Evolutionary conservation across 2,329 filamentous ascomycete species (phyloP).

Genomic region (Hymenoscyphus salicellus): DNA sequence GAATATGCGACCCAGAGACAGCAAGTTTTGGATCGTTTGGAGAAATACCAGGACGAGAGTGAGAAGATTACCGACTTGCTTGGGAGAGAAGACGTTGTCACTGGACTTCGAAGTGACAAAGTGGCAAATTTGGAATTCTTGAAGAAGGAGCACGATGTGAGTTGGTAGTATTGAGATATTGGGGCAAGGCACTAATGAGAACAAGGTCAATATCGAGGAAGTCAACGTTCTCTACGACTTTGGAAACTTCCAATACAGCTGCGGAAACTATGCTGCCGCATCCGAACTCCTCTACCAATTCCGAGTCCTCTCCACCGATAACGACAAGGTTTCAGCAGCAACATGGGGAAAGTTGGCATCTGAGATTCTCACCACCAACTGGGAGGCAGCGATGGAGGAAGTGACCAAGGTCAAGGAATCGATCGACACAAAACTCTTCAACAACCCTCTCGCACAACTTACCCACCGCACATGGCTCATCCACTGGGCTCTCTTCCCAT

Average conservation of each 20-base stretch:
- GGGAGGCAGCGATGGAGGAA: constrained; percentile 91
- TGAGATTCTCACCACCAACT: constrained; percentile 92
- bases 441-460: constrained; percentile 91
- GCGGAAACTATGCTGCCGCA: constrained; percentile 86
- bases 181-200: constrained; percentile 17
- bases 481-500: constrained; percentile 97
- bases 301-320: constrained; percentile 95
- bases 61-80: constrained; percentile 84
- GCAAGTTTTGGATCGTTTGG: constrained; percentile 77
- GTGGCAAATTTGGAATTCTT: constrained; percentile 97
- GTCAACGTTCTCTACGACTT: constrained; percentile 94
- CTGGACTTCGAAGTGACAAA: constrained; percentile 91
- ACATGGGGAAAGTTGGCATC: constrained; percentile 98
- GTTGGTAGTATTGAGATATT: constrained; percentile 34
- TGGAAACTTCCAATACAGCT: constrained; percentile 96
- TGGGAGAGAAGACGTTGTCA: constrained; percentile 84
- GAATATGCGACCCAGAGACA: constrained; percentile 89
- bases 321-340: constrained; percentile 92
- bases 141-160: constrained; percentile 89
- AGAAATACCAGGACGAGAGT: constrained; percentile 82
- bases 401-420: constrained; percentile 83
- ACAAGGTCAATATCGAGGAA: constrained; percentile 83
- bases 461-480: constrained; percentile 95
- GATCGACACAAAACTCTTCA: constrained; percentile 94
- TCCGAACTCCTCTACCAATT: constrained; percentile 96